Conservation (phyloP, 2,329 filamentous ascomycete genomes). For the Colletotrichum trifolii region DNA sequence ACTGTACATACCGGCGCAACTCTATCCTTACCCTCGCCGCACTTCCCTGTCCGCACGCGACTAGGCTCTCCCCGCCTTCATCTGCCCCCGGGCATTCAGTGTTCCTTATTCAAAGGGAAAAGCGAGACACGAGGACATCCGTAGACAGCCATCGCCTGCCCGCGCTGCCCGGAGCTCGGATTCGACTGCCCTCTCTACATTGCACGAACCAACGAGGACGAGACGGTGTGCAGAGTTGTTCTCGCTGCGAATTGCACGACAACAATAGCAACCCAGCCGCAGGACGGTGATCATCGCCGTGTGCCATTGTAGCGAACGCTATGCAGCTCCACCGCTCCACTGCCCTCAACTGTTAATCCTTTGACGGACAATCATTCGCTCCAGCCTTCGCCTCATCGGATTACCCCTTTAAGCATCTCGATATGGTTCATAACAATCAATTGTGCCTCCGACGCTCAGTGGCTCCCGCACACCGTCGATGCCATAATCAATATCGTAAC, state of each 20-base stretch:
- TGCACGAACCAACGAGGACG: too few relatives aligned
- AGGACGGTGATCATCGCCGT: slow-evolving; percentile 24
- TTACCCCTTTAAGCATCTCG: slow-evolving; percentile 9
- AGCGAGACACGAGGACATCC: slow-evolving; percentile 24
- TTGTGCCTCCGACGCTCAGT: slow-evolving; percentile 17
- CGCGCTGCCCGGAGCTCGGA: slow-evolving; percentile 15
- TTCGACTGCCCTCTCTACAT: too few relatives aligned
- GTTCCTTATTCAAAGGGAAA: slow-evolving; percentile 25
- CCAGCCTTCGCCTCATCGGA: slow-evolving; percentile 4
- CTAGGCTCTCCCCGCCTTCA: slow-evolving; percentile 30
- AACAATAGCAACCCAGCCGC: slow-evolving; percentile 9
- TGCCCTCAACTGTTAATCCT: slow-evolving; percentile 3
- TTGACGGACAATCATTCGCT: slow-evolving; percentile 16
- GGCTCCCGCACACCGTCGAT: neutral
- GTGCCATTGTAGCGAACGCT: neutral
- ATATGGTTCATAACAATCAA: neutral
- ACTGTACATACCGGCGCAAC: slow-evolving; percentile 28
- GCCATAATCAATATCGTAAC: slow-evolving; percentile 16
- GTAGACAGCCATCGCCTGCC: slow-evolving; percentile 30
- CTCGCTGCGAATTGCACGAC: neutral
- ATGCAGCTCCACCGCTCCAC: neutral
- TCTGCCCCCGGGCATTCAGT: slow-evolving; percentile 23
- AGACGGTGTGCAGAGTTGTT: too few relatives aligned
- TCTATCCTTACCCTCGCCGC: slow-evolving; percentile 4
- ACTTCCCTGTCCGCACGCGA: slow-evolving; percentile 23